Percentiles rank a stretch among this genome's conserved stretches.
phyloP scores from a whole-genome alignment of 208 protist species.

The Herpetomonas samuelpessoai region DNA sequence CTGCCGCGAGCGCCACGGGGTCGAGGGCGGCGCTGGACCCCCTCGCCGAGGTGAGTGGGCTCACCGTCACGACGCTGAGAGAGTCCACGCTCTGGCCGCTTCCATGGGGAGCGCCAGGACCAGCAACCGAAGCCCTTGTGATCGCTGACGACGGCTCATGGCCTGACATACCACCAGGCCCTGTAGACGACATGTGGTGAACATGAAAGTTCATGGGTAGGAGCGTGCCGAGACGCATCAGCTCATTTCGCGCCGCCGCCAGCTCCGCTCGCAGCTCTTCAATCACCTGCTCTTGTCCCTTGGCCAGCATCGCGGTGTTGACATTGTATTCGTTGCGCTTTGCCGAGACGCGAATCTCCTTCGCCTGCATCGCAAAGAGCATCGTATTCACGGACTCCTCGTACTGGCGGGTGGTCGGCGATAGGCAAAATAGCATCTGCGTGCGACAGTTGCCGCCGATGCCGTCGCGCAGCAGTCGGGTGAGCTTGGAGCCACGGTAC shows the following conservation, averaged over 20 bases:
- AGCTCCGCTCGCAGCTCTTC: slow-evolving; percentile 73
- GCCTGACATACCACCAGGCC: too few relatives aligned
- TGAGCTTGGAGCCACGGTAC: slow-evolving; percentile 84
- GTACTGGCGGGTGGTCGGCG: slow-evolving; percentile 47
- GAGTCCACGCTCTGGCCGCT: too few relatives aligned
- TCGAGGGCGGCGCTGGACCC: too few relatives aligned
- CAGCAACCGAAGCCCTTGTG: too few relatives aligned
- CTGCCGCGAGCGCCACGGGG: too few relatives aligned
- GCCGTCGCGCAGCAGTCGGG: slow-evolving; percentile 68
- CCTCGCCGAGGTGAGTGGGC: too few relatives aligned
- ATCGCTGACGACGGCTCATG: too few relatives aligned
- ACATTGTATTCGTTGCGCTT: slow-evolving; percentile 66
- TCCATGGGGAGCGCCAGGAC: too few relatives aligned
- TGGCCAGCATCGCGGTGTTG: slow-evolving; percentile 47
- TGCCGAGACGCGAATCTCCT: slow-evolving; percentile 65
- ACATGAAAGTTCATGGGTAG: neutral
- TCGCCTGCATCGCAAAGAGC: slow-evolving; percentile 84
- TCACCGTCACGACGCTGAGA: too few relatives aligned
- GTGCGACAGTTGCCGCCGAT: slow-evolving; percentile 84
- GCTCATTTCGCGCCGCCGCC: slow-evolving; percentile 31
- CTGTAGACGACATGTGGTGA: too few relatives aligned
- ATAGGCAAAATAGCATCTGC: slow-evolving; percentile 77
- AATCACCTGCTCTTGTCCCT: slow-evolving; percentile 65
- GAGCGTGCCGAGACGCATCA: slow-evolving; percentile 11
- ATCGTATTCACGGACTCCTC: slow-evolving; percentile 86